Percentiles rank a stretch among this genome's conserved stretches.
These are phyloP conservation scores for Phenoliferia sp. DNA, from an alignment of 1,284 basidiomycete species.

Conservation along the genomic window DNA sequence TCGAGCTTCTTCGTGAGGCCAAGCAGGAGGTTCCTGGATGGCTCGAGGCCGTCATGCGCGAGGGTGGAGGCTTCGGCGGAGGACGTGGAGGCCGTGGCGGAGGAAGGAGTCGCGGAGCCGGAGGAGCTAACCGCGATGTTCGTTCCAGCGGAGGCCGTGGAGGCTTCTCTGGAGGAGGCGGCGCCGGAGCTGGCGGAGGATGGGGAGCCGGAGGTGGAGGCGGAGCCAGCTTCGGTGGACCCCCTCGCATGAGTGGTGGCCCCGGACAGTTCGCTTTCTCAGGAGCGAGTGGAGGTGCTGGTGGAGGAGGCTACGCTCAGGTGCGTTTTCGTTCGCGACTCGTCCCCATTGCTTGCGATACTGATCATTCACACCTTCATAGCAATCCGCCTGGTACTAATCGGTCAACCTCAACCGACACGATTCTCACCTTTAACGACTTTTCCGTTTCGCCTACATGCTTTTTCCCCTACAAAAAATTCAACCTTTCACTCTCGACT, in stretches of 20 bases:
- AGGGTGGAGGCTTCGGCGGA: conserved; percentile 60
- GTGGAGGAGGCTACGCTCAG: conserved; percentile 10
- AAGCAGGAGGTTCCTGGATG: conserved; percentile 94
- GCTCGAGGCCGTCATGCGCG: conserved; percentile 81
- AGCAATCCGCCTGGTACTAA: conserved; percentile 19
- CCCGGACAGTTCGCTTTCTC: conserved; percentile 3
- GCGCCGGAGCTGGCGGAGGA: conserved; percentile 35
- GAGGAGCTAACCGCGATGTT: conserved; percentile 40
- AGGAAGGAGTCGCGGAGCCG: conserved; percentile 48
- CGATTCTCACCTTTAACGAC: neutral
- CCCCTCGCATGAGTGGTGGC: conserved; percentile 1
- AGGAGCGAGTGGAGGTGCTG: conserved; percentile 5
- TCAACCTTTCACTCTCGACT: neutral
- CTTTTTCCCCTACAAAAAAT: neutral
- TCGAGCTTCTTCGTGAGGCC: conserved; percentile 91
- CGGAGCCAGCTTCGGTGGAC: conserved; percentile 14
- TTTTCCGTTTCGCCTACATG: no score
- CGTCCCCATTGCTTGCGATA: conserved; percentile 5
- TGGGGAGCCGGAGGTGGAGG: conserved; percentile 29
- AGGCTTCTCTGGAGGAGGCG: conserved; percentile 28
- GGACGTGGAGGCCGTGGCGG: conserved; percentile 59
- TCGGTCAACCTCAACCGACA: neutral
- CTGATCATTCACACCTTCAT: neutral
- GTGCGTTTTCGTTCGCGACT: conserved; percentile 8
- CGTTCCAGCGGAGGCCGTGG: conserved; percentile 33